phyloP scores from a whole-genome alignment of 495 filamentous ascomycete genomes.

The Halenospora varia region DNA sequence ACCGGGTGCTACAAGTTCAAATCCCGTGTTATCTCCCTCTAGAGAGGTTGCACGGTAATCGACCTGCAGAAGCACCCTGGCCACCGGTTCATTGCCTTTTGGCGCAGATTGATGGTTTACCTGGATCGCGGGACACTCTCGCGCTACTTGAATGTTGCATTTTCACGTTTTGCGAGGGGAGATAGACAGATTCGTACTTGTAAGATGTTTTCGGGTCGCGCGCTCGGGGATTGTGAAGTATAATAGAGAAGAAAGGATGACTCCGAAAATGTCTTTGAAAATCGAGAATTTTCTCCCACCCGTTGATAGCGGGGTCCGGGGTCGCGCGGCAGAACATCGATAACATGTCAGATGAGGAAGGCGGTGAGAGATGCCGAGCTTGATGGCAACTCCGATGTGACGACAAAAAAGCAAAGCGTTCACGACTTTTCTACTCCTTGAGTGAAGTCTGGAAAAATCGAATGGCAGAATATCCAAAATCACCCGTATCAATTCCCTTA shows the following conservation, averaged over 20 bases:
- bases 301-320: too few species aligned
- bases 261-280: too few species aligned
- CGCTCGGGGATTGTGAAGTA: background rate
- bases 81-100: constrained; percentile 13
- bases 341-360: too few species aligned
- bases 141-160: constrained; percentile 14
- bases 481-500: too few species aligned
- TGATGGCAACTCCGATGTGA: too few species aligned
- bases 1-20: constrained; percentile 16
- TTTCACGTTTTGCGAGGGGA: constrained; percentile 1
- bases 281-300: too few species aligned
- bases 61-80: background rate
- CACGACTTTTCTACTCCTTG: too few species aligned
- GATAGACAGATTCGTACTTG: constrained; percentile 12
- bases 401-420: too few species aligned
- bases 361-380: too few species aligned
- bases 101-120: constrained; percentile 8
- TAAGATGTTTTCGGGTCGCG: background rate
- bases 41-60: background rate
- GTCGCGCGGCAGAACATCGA: too few species aligned
- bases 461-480: too few species aligned
- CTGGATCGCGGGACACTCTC: constrained; percentile 15
- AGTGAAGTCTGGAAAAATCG: too few species aligned
- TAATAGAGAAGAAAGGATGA: background rate
- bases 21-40: background rate